Percentiles rank a stretch among this genome's conserved stretches.
Conservation (phyloP, 371 early-diverging fungal species). For the Mucor plumbeus region DNA sequence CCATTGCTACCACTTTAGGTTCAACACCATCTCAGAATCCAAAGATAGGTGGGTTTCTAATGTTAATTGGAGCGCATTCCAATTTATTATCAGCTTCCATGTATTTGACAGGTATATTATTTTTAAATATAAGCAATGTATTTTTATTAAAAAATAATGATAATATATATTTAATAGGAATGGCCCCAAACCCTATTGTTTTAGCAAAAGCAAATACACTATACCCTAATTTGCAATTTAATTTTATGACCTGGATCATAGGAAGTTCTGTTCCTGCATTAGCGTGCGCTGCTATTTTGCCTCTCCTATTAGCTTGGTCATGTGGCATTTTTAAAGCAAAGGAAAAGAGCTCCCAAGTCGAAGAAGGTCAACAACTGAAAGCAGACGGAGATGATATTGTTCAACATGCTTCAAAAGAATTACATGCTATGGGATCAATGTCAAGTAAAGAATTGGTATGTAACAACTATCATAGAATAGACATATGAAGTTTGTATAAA, state of each 20-base stretch:
- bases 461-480: not conserved
- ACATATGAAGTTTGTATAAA: too few relatives aligned
- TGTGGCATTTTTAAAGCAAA: conserved; percentile 33
- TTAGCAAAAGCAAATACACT: conserved; percentile 55
- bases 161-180: conserved; percentile 42
- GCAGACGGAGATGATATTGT: conserved; percentile 26
- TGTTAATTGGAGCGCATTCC: conserved; percentile 60
- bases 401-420: conserved; percentile 39
- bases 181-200: conserved; percentile 75
- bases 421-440: conserved; percentile 43
- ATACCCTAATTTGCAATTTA: conserved; percentile 59
- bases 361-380: conserved; percentile 27
- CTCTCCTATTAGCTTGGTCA: conserved; percentile 42
- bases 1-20: conserved; percentile 60
- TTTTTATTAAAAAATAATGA: not conserved
- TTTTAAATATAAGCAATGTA: too few relatives aligned
- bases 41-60: conserved; percentile 54
- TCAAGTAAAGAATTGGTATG: conserved; percentile 50
- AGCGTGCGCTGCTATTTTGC: conserved; percentile 46
- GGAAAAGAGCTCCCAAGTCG: conserved; percentile 10
- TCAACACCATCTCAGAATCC: conserved; percentile 44
- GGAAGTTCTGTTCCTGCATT: conserved; percentile 64
- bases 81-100: conserved; percentile 71
- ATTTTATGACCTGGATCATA: conserved; percentile 62
- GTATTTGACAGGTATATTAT: conserved; percentile 58